A percentile compares a stretch with the other conserved stretches of the same genome.
These are phyloP conservation scores for Syzygium grande DNA, from an alignment of 345 rosid species.

Conservation along the genomic window DNA sequence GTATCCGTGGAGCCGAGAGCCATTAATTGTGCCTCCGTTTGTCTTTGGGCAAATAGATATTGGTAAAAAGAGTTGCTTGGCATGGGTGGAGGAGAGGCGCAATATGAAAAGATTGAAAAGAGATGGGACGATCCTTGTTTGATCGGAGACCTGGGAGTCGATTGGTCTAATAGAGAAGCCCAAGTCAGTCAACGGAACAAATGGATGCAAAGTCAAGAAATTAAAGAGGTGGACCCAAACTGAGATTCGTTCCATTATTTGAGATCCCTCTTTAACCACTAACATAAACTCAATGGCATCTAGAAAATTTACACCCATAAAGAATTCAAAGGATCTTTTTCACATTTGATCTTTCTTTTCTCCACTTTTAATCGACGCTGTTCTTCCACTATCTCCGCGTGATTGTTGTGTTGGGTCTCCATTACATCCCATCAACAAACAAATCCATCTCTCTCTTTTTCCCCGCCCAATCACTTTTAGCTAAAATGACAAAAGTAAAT, in stretches of 20 bases:
- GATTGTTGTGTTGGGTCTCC: neutral
- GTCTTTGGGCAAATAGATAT: neutral
- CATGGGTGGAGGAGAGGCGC: neutral
- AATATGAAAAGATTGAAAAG: neutral
- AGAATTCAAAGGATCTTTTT: neutral
- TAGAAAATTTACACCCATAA: neutral
- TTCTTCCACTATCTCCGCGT: neutral
- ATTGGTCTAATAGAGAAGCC: rapidly evolving
- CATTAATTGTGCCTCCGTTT: neutral
- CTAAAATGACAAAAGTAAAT: too few species aligned
- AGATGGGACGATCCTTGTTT: neutral
- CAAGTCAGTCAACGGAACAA: neutral
- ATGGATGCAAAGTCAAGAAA: neutral
- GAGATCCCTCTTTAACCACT: neutral
- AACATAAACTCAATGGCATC: neutral
- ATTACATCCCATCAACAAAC: neutral
- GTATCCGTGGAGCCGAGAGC: neutral
- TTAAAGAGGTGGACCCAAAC: neutral
- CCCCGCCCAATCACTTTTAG: too few species aligned
- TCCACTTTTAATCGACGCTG: neutral
- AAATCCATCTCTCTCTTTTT: neutral
- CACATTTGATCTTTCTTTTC: neutral
- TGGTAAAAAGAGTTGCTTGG: neutral
- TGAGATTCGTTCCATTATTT: neutral
- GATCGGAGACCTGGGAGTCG: neutral